A percentile compares a stretch with the other conserved stretches of the same genome.
These are phyloP conservation scores for Podaxis sp. DNA, from an alignment of 768 basidiomycete species.

Conservation along the genomic window DNA sequence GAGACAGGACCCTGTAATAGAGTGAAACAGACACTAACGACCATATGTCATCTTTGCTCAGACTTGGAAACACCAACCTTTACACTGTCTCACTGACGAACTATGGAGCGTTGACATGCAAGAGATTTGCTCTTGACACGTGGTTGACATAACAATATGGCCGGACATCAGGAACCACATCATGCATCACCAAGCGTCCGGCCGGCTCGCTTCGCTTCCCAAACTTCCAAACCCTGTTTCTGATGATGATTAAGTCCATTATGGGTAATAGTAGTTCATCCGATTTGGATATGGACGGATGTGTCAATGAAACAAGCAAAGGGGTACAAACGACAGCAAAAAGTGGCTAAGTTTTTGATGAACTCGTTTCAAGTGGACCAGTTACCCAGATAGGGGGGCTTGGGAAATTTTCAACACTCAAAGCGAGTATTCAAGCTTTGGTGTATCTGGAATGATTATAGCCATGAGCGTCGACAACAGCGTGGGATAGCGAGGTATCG, in stretches of 20 bases:
- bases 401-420: background rate
- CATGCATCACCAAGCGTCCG: background rate
- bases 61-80: background rate
- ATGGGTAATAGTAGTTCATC: slow-evolving; percentile 7
- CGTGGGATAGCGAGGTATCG: slow-evolving; percentile 7
- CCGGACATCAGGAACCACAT: slow-evolving; percentile 3
- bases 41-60: background rate
- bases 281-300: background rate
- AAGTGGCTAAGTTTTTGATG: slow-evolving; percentile 5
- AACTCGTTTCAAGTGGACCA: slow-evolving; percentile 1
- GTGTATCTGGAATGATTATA: slow-evolving; percentile 13
- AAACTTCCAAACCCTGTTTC: background rate
- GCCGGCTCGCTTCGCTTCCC: slow-evolving; percentile 6
- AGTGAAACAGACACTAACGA: slow-evolving; percentile 4
- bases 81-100: background rate
- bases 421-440: background rate
- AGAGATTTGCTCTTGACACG: slow-evolving; percentile 5
- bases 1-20: background rate
- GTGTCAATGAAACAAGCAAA: slow-evolving; percentile 5
- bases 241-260: slow-evolving; percentile 9
- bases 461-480: slow-evolving; percentile 3
- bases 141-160: slow-evolving; percentile 8
- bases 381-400: background rate
- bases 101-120: background rate
- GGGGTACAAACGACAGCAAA: slow-evolving; percentile 13